Conservation (phyloP, 2,329 filamentous ascomycete genomes). For the Cadophora sp. region DNA sequence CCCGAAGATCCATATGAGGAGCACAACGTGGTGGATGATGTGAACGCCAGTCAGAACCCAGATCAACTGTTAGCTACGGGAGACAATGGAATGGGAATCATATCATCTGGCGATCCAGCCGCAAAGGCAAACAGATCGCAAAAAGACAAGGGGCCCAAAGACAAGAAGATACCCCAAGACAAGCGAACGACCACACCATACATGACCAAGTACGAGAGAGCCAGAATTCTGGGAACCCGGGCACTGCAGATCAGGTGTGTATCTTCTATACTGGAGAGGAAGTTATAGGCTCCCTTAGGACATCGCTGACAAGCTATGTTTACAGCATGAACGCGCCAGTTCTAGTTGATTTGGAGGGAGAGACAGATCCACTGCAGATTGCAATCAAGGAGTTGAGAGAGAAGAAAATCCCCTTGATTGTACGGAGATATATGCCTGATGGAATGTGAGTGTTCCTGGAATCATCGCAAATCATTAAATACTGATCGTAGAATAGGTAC, state of each 20-base stretch:
- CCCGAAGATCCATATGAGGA: constrained; percentile 61
- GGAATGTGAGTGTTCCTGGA: constrained; percentile 74
- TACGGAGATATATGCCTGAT: constrained; percentile 94
- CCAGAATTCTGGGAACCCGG: constrained; percentile 89
- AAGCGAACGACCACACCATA: constrained; percentile 93
- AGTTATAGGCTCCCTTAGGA: neutral
- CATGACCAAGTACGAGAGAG: constrained; percentile 99
- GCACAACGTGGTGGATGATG: constrained; percentile 57
- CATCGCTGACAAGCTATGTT: constrained; percentile 2
- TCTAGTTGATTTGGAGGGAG: constrained; percentile 93
- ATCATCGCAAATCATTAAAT: neutral
- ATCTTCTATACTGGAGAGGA: neutral
- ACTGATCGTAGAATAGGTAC: constrained; percentile 57
- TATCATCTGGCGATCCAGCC: constrained; percentile 55
- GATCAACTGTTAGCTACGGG: constrained; percentile 49
- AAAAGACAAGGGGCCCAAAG: constrained; percentile 64
- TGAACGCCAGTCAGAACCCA: constrained; percentile 63
- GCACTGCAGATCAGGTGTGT: constrained; percentile 93
- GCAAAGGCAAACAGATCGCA: constrained; percentile 63
- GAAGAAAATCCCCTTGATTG: constrained; percentile 98
- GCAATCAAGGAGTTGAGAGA: constrained; percentile 96
- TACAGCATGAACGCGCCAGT: constrained; percentile 95
- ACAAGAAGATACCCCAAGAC: constrained; percentile 91
- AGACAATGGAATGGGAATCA: constrained; percentile 56
- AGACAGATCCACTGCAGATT: constrained; percentile 97